Percentiles rank a stretch among this genome's conserved stretches.
These are phyloP conservation scores for Emmonsiellopsis sp. DNA, from an alignment of 2,329 filamentous ascomycete species.

Conservation along the genomic window DNA sequence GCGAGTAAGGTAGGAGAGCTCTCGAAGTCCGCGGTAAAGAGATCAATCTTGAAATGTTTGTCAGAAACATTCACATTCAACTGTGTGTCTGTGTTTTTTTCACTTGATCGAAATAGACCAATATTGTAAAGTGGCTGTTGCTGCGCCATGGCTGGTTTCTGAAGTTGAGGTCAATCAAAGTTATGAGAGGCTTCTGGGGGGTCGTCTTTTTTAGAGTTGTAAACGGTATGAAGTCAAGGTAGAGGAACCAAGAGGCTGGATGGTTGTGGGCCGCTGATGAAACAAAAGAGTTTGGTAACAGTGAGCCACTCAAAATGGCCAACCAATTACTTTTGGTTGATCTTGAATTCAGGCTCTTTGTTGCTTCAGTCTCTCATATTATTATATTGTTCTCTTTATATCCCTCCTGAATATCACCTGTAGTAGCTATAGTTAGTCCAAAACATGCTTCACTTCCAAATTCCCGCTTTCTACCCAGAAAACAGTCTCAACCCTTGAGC, in stretches of 20 bases:
- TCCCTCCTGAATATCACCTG: no score
- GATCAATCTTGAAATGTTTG: slow-evolving; percentile 11
- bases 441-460: no score
- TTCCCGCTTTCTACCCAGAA: no score
- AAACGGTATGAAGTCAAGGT: neutral
- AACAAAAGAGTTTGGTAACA: no score
- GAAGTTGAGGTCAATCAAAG: neutral
- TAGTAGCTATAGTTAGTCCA: no score
- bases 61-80: slow-evolving; percentile 11
- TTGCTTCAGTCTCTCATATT: no score
- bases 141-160: neutral
- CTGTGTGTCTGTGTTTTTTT: slow-evolving; percentile 9
- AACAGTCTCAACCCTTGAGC: no score
- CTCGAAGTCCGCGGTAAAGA: slow-evolving; percentile 8
- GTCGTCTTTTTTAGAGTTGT: neutral
- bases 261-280: no score
- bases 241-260: neutral
- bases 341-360: no score
- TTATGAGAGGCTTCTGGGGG: neutral
- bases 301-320: no score
- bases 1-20: slow-evolving; percentile 7
- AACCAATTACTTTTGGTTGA: no score
- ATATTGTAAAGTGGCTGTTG: slow-evolving; percentile 5
- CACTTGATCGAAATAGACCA: slow-evolving; percentile 9
- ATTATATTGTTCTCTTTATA: no score